phyloP scores from a whole-genome alignment of 495 filamentous ascomycete genomes.

The Xylaria venustula region DNA sequence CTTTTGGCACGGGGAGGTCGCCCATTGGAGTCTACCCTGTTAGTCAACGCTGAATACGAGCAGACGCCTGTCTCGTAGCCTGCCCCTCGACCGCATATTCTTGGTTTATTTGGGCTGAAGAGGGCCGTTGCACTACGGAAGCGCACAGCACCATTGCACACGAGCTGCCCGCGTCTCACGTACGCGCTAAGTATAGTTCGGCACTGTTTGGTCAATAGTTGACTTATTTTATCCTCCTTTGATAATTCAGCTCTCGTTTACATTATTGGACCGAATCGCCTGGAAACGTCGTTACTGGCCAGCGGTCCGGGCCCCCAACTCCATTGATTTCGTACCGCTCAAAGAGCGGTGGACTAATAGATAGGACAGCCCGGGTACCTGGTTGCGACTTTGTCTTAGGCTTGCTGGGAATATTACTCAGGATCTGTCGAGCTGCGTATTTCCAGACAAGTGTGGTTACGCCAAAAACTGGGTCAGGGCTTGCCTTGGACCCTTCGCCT shows the following conservation, averaged over 20 bases:
- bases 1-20: constrained; percentile 41
- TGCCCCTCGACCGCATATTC: constrained; percentile 18
- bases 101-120: constrained; percentile 27
- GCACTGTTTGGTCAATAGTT: constrained; percentile 13
- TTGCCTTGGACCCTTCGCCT: constrained; percentile 32
- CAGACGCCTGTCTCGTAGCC: constrained; percentile 20
- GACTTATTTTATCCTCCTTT: constrained; percentile 5
- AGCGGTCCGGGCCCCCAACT: constrained; percentile 20
- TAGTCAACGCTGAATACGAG: constrained; percentile 33
- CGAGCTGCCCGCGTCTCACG: constrained; percentile 28
- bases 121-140: constrained; percentile 34
- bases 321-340: constrained; percentile 14
- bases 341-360: constrained; percentile 24
- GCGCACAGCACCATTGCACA: constrained; percentile 34
- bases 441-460: constrained; percentile 34
- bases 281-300: constrained; percentile 22
- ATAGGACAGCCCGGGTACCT: constrained; percentile 12
- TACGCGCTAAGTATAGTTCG: constrained; percentile 29
- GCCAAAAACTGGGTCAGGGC: constrained; percentile 29
- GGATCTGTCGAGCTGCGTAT: constrained; percentile 24
- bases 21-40: constrained; percentile 43
- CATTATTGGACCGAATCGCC: constrained; percentile 29
- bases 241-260: constrained; percentile 24
- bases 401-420: constrained; percentile 25
- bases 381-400: constrained; percentile 11